Conservation (phyloP, 257 asterid species). For the Asclepias syriaca region DNA sequence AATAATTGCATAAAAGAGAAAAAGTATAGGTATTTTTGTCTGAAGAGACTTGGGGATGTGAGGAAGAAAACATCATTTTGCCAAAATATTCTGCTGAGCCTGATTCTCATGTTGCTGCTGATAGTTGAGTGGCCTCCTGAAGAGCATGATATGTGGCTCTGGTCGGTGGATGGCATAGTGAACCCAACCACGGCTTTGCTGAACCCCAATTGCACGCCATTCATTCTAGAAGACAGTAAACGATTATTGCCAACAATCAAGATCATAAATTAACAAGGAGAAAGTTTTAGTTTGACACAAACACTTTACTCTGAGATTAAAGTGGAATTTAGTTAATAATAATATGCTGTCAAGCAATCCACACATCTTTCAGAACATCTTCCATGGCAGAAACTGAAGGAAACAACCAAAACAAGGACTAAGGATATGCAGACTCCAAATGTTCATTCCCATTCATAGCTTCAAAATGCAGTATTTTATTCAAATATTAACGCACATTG, state of each 20-base stretch:
- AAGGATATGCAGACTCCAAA: too few relatives aligned
- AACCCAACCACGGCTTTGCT: slow-evolving; percentile 98
- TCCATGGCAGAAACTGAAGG: neutral
- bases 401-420: neutral
- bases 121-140: slow-evolving; percentile 86
- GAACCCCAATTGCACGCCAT: slow-evolving; percentile 95
- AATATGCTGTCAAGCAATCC: neutral
- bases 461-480: too few relatives aligned
- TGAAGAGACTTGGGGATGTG: neutral
- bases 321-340: neutral
- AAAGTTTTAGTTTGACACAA: neutral
- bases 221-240: slow-evolving; percentile 44
- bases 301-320: neutral
- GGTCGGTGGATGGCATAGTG: slow-evolving; percentile 95
- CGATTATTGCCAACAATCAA: neutral
- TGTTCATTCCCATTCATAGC: too few relatives aligned
- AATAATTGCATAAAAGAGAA: neutral
- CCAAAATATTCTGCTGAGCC: slow-evolving; percentile 40
- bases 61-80: slow-evolving; percentile 22
- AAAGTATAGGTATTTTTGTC: slow-evolving; percentile 2
- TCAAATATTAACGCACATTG: too few relatives aligned
- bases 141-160: slow-evolving; percentile 98
- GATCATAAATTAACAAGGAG: neutral
- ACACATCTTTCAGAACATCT: neutral
- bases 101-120: slow-evolving; percentile 78